Evolutionary conservation across 495 filamentous ascomycete genomes (phyloP), one percentile per base, ranked within the genome.

Genomic region (Hyaloscypha variabilis): DNA sequence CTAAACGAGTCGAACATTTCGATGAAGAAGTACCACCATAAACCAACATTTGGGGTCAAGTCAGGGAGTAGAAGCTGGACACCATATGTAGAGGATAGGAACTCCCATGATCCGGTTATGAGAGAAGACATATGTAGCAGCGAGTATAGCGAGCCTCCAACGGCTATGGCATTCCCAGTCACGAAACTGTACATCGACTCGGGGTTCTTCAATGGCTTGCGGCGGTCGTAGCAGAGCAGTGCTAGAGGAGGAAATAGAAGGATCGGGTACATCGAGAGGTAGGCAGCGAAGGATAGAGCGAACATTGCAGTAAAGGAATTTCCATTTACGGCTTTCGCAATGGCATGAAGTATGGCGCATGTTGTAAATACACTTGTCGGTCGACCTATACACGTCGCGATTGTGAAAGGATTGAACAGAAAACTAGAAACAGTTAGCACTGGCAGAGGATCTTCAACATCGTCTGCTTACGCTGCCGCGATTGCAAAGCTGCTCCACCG

Each of bases 1-100:
- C 95, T 87, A 83, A 99, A 99, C 5, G 93, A 94, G 76, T 99
- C 95, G 74, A 99, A 99, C 87, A 99, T 99, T 78, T 99, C 95
- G 70, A 94, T 96, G 78, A 99, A 98, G 77, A 98, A 99, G 78
- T 99, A 99, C 95, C 95, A 99, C 95, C 95, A 99, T 0, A 99
- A 83, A 2, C 95, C 95, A 46, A 96, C 88, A 68, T 98, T 99
- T 25, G 95, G 95, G 0, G 94, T 94, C 51, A 99, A 81, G 77
- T 98, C 96, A 1, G 93, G 93, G 4, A 99, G 87, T 3, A 95
- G 86, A 17, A 99, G 82, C 69, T 94, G 93, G 28, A 96, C 90
- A 62, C 94, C 92, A 73, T 99, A 99, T 1, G 94, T 97, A 13
- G 93, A 91, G 2, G 84, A 78, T 6, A 98, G 77, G 73, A 97